phyloP scores from a whole-genome alignment of 2,329 filamentous ascomycete genomes.

The Parastagonospora nodorum region DNA sequence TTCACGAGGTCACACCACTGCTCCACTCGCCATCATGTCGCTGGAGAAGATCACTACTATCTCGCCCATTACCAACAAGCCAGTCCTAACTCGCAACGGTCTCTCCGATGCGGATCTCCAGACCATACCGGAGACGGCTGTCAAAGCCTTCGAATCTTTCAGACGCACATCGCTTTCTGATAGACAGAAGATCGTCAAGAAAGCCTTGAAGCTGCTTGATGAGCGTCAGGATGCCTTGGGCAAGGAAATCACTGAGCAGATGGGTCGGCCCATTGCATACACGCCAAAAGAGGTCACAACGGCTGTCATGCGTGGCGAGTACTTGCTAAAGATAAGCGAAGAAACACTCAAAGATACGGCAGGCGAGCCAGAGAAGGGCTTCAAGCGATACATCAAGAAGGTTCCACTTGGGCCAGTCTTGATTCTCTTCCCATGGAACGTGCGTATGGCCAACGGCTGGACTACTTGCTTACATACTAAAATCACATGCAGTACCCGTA shows the following conservation, averaged over 20 bases:
- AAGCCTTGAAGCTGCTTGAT: conserved; percentile 73
- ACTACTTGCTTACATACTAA: conserved; percentile 20
- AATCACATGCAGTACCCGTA: conserved; percentile 78
- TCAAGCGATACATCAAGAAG: conserved; percentile 88
- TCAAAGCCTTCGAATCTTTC: conserved; percentile 77
- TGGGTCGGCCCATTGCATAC: conserved; percentile 91
- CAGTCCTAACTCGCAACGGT: conserved; percentile 79
- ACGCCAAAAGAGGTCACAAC: conserved; percentile 83
- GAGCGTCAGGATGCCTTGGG: conserved; percentile 80
- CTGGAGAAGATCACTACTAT: conserved; percentile 73
- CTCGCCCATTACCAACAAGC: conserved; percentile 86
- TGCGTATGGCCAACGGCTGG: conserved; percentile 55
- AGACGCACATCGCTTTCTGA: conserved; percentile 74
- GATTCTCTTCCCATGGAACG: conserved; percentile 95
- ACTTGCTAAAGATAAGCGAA: conserved; percentile 81
- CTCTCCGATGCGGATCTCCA: conserved; percentile 72
- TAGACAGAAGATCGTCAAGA: conserved; percentile 79
- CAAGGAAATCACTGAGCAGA: conserved; percentile 86
- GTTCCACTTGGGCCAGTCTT: conserved; percentile 85
- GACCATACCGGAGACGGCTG: conserved; percentile 71
- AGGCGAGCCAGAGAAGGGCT: conserved; percentile 83
- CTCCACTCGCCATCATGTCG: conserved; percentile 50
- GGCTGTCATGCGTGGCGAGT: conserved; percentile 82
- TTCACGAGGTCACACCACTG: conserved; percentile 6
- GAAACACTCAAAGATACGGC: conserved; percentile 79